phyloP scores from a whole-genome alignment of 2,329 filamentous ascomycete genomes.

The Aureobasidium sp. region DNA sequence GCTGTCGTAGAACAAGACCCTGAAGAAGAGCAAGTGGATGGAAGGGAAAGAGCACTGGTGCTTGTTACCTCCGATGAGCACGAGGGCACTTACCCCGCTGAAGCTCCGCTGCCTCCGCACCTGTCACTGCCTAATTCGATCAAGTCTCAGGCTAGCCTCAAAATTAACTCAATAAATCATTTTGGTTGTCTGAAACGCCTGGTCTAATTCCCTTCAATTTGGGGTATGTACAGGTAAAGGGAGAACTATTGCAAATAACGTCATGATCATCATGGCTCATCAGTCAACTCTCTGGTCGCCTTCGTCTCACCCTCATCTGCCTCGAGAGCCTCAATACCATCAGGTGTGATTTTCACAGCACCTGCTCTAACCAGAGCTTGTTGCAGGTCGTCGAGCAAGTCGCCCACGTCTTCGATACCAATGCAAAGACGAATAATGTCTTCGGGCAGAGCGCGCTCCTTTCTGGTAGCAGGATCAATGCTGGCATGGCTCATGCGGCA shows the following conservation, averaged over 20 bases:
- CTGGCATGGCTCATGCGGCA: slow-evolving; percentile 99
- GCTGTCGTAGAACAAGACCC: background rate
- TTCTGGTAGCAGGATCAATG: slow-evolving; percentile 89
- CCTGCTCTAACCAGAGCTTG: slow-evolving; percentile 91
- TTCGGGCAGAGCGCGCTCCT: slow-evolving; percentile 87
- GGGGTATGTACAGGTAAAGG: slow-evolving; percentile 6
- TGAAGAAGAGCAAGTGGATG: background rate
- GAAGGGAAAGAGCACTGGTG: background rate
- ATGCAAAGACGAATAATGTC: slow-evolving; percentile 94
- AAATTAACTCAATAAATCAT: background rate
- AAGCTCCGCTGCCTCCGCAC: background rate
- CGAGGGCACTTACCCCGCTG: slow-evolving; percentile 1
- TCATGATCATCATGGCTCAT: slow-evolving; percentile 26
- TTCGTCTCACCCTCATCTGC: slow-evolving; percentile 26
- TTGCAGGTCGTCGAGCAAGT: slow-evolving; percentile 86
- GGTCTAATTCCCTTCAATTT: background rate
- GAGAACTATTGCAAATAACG: background rate
- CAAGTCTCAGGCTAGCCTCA: background rate
- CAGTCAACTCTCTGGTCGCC: slow-evolving; percentile 29
- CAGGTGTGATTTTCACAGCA: slow-evolving; percentile 76
- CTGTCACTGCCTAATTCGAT: background rate
- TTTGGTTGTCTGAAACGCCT: background rate
- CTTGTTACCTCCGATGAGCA: background rate
- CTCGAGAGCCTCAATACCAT: slow-evolving; percentile 64
- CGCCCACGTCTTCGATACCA: slow-evolving; percentile 87